Evolutionary conservation across 768 basidiomycete genomes (phyloP).

Genomic region (Kwoniella sp.): DNA sequence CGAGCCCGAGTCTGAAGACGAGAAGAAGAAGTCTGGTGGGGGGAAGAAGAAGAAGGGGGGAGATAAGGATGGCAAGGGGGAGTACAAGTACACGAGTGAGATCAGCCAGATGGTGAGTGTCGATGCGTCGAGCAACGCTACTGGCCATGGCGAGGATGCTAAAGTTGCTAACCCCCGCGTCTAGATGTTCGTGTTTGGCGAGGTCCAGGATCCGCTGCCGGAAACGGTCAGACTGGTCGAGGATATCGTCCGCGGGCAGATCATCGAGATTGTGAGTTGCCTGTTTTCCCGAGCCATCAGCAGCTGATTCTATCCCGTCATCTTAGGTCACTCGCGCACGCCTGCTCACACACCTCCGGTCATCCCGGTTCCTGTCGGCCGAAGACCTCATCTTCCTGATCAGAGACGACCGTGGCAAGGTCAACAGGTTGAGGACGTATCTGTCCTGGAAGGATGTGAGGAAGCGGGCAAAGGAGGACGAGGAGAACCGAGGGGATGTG

Average conservation of each 20-base stretch:
- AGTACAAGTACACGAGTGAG: slow-evolving; percentile 83
- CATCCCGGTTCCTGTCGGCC: slow-evolving; percentile 77
- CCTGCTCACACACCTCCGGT: slow-evolving; percentile 71
- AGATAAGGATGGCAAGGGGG: slow-evolving; percentile 21
- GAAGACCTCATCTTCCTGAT: slow-evolving; percentile 97
- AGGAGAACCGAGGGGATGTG: slow-evolving; percentile 73
- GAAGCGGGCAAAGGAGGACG: slow-evolving; percentile 85
- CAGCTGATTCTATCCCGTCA: not conserved
- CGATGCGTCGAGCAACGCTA: not conserved
- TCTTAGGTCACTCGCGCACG: slow-evolving; percentile 78
- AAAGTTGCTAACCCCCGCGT: not conserved
- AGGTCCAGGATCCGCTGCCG: slow-evolving; percentile 80
- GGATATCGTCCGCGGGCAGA: slow-evolving; percentile 83
- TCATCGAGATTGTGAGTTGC: slow-evolving; percentile 74
- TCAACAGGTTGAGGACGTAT: slow-evolving; percentile 86
- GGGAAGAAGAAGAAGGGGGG: slow-evolving; percentile 24
- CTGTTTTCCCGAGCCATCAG: not conserved
- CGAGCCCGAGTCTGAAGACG: slow-evolving; percentile 20
- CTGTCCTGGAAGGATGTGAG: slow-evolving; percentile 96
- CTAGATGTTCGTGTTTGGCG: slow-evolving; percentile 95
- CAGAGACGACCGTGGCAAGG: slow-evolving; percentile 86
- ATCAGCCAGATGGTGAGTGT: slow-evolving; percentile 88
- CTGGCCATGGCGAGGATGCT: slow-evolving; percentile 8
- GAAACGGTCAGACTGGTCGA: slow-evolving; percentile 93
- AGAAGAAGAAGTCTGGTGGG: slow-evolving; percentile 8